phyloP scores from a whole-genome alignment of 2,329 filamentous ascomycete genomes.

The Aspergillus neotritici region DNA sequence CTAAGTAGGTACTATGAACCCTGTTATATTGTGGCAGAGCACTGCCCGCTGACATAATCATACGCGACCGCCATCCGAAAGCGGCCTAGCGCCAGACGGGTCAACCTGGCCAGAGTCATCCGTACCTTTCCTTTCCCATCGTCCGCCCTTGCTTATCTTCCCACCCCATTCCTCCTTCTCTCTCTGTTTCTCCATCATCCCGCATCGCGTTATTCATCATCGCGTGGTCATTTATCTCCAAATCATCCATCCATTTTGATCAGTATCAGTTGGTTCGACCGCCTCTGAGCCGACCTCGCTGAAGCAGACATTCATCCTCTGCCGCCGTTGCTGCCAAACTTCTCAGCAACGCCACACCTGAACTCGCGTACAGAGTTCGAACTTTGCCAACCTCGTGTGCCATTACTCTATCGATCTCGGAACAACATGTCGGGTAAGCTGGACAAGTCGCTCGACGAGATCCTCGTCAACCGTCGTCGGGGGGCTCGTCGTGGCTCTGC shows the following conservation, averaged over 20 bases:
- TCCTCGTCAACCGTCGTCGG: slow-evolving; percentile 70
- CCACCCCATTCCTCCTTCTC: slow-evolving; percentile 8
- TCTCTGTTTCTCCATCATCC: slow-evolving; percentile 9
- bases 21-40: too few relatives aligned
- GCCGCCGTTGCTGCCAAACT: slow-evolving; percentile 6
- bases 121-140: slow-evolving; percentile 12
- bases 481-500: slow-evolving; percentile 45
- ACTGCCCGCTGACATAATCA: slow-evolving; percentile 8
- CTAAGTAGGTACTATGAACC: too few relatives aligned
- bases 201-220: slow-evolving; percentile 13
- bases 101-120: slow-evolving; percentile 13
- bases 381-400: too few relatives aligned
- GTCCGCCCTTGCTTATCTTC: slow-evolving; percentile 8
- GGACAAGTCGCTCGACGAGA: slow-evolving; percentile 95
- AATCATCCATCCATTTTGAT: not conserved
- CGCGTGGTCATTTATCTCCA: slow-evolving; percentile 1
- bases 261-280: not conserved
- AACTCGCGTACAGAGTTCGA: slow-evolving; percentile 7
- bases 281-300: not conserved
- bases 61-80: slow-evolving; percentile 9
- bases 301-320: slow-evolving; percentile 6
- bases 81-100: slow-evolving; percentile 15
- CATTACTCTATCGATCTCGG: slow-evolving; percentile 3
- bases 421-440: slow-evolving; percentile 84
- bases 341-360: slow-evolving; percentile 7